Conservation (phyloP, 78 protist species). For the Dictyostelium purpureum region DNA sequence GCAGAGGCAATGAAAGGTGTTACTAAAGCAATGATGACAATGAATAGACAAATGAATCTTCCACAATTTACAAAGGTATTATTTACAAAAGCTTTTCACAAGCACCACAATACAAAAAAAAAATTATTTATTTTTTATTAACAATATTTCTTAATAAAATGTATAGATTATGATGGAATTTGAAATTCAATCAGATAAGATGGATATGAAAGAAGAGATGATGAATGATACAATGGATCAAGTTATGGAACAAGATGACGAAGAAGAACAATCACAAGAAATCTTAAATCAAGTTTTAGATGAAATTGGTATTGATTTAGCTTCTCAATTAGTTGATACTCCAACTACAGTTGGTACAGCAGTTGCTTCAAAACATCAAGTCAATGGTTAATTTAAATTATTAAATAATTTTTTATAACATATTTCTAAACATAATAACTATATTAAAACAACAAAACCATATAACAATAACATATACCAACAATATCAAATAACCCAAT, state of each 20-base stretch:
- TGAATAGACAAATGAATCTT: conserved; percentile 93
- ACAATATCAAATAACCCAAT: too few relatives aligned
- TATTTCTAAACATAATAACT: too few relatives aligned
- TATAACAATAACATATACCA: too few relatives aligned
- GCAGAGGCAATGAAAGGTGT: conserved; percentile 96
- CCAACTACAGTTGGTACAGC: conserved; percentile 45
- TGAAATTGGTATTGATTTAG: conserved; percentile 92
- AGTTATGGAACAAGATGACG: conserved; percentile 93
- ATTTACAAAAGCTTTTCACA: too few relatives aligned
- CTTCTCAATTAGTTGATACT: conserved; percentile 48
- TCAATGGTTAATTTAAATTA: conserved; percentile 50
- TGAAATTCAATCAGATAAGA: conserved; percentile 91
- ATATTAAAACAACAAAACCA: too few relatives aligned
- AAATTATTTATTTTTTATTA: too few relatives aligned
- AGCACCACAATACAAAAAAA: too few relatives aligned
- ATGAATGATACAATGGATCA: conserved; percentile 95
- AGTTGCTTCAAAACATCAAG: conserved; percentile 51
- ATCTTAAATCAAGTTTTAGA: conserved; percentile 89
- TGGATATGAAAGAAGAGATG: conserved; percentile 97
- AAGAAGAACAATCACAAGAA: conserved; percentile 92
- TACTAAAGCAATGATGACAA: conserved; percentile 87
- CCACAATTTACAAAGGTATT: conserved; percentile 92
- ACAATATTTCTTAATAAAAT: too few relatives aligned
- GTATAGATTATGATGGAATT: conserved; percentile 98
- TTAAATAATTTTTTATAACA: too few relatives aligned